Conservation (phyloP, 495 filamentous ascomycete genomes). For the Barbatosphaeria neglecta region DNA sequence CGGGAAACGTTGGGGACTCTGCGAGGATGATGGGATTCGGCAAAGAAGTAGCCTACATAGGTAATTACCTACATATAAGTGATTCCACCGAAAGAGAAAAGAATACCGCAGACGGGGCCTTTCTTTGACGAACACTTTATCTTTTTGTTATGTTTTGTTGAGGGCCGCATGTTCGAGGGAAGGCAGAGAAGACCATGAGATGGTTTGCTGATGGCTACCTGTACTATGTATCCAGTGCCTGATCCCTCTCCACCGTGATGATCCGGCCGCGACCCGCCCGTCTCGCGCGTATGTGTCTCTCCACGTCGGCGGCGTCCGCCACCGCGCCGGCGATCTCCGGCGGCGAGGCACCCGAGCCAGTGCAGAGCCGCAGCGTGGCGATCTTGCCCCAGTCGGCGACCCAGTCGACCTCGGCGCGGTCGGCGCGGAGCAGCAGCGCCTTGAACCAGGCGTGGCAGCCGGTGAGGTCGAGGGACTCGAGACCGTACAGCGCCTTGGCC, state of each 20-base stretch:
- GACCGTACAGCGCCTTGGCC: conserved; percentile 51
- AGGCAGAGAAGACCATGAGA: too few species aligned
- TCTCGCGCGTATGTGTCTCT: conserved; percentile 22
- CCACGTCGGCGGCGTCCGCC: conserved; percentile 18
- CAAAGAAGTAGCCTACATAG: too few species aligned
- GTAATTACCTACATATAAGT: too few species aligned
- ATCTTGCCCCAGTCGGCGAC: conserved; percentile 34
- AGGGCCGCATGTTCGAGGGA: too few species aligned
- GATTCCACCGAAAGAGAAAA: too few species aligned
- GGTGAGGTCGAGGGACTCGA: conserved; percentile 72
- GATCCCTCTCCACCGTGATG: conserved; percentile 27
- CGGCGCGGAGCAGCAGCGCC: conserved; percentile 34
- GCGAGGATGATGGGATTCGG: too few species aligned
- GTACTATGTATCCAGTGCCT: conserved; percentile 6
- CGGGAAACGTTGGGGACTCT: too few species aligned
- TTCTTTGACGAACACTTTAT: too few species aligned
- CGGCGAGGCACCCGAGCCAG: conserved; percentile 17
- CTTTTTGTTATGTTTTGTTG: too few species aligned
- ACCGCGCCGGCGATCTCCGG: conserved; percentile 9
- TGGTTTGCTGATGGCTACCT: too few species aligned
- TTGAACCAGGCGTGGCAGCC: conserved; percentile 62
- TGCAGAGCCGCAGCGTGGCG: conserved; percentile 18
- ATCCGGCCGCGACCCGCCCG: conserved; percentile 24
- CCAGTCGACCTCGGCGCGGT: conserved; percentile 30
- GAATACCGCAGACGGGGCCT: too few species aligned